These are phyloP conservation scores for Rhodotorula sp. DNA, from an alignment of 1,284 basidiomycete species.

Conservation along the genomic window DNA sequence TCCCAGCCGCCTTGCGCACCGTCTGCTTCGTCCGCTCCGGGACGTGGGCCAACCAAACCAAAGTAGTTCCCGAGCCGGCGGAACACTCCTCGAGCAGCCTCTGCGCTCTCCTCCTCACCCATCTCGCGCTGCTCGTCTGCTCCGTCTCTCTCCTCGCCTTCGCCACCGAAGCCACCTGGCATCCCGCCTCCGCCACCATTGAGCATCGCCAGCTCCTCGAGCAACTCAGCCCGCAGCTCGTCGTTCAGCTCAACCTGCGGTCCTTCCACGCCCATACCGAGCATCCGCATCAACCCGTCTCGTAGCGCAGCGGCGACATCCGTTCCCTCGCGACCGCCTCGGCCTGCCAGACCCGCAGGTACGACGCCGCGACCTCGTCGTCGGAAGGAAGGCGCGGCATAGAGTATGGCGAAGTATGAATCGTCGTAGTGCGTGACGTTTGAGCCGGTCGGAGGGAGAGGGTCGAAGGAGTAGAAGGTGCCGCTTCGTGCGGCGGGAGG, in stretches of 20 bases:
- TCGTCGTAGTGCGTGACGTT: slow-evolving; percentile 41
- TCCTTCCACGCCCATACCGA: slow-evolving; percentile 33
- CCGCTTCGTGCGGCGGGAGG: slow-evolving; percentile 31
- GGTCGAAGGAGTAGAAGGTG: slow-evolving; percentile 42
- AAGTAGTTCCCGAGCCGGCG: too few relatives aligned
- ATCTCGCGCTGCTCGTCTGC: slow-evolving; percentile 9
- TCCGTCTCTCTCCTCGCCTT: slow-evolving; percentile 18
- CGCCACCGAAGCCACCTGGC: slow-evolving; percentile 30
- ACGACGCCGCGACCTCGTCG: background rate
- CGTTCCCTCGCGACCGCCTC: background rate
- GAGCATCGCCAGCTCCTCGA: slow-evolving; percentile 36
- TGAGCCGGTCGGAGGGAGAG: slow-evolving; percentile 32
- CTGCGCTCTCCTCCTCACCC: background rate
- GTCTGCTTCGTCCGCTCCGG: background rate
- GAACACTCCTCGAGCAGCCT: too few relatives aligned
- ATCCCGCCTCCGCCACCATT: slow-evolving; percentile 23
- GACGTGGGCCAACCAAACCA: too few relatives aligned
- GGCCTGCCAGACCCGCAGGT: background rate
- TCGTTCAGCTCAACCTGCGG: slow-evolving; percentile 29
- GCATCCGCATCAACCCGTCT: slow-evolving; percentile 28
- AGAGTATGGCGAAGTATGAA: slow-evolving; percentile 36
- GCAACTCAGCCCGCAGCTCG: slow-evolving; percentile 34
- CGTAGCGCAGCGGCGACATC: slow-evolving; percentile 22
- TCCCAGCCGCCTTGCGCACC: background rate
- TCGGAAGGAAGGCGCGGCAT: slow-evolving; percentile 3